Base-by-base conservation (phyloP, 768 basidiomycete genomes). In the Pisolithus albus region DNA sequence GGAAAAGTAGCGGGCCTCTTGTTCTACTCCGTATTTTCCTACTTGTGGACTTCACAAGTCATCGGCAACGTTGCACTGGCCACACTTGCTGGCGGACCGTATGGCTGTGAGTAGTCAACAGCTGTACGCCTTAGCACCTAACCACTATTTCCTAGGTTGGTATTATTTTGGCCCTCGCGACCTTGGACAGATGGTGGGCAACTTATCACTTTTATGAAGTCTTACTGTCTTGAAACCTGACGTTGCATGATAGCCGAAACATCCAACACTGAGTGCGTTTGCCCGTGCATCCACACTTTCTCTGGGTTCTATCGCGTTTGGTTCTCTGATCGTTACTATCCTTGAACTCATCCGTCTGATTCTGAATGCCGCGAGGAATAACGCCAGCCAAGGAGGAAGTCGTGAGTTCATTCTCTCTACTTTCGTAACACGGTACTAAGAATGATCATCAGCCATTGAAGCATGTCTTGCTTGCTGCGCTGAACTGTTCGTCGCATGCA, bases 281-380 rank as follows among this genome's bases (percentile, higher is more conserved):
- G 76, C 77, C 19, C 80, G 89, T 26, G 86, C 87, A 21, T 86
- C 84, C 4, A 89, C 87, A 0, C 66, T 84, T 24, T 91, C 88
- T 0, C 75, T 93, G 30, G 91, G 88, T 7, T 89, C 86, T 2
- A 88, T 92, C 56, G 87, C 88, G 0, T 91, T 93, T 62, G 88
- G 88, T 13, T 86, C 83, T 13, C 70, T 92, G 58, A 86, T 92
- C 51, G 89, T 92, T 26, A 88, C 91, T 1, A 63, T 92, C 30
- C 68, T 92, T 39, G 89, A 92, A 54, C 62, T 89, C 15, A 52
- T 90, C 39, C 71, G 79, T 45, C 68, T 88, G 60, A 59, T 89
- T 40, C 63, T 92, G 24, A 77, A 78, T 46, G 71, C 76, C 32
- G 73, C 72, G n/a, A 70, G 78, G 54, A 75, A 83, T 56, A 81